Base-by-base conservation (phyloP, 805 yeast genomes). In the Hanseniaspora taiwanica region DNA sequence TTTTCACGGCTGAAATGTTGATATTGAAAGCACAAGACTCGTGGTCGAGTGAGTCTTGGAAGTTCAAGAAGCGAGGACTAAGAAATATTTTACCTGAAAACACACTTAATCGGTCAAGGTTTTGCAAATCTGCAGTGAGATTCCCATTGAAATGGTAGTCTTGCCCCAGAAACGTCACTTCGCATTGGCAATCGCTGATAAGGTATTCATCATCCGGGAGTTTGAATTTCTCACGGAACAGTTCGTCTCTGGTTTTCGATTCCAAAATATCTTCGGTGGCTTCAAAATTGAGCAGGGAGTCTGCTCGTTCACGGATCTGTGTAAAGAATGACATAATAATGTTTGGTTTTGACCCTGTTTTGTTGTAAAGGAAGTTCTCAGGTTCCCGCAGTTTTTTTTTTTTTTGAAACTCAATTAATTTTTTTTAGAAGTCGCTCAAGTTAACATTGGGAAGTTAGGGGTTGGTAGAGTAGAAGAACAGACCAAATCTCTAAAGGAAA, bases 1-100 rank as follows among this genome's bases (percentile, higher is more conserved):
- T 78, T 52, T 81, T 77, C 29, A 91, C 63, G 1, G 94, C 74
- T 1, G 87, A 74, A 33, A 91, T 60, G 45, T 89, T 91, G 21
- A 89, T 49, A 3, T 69, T 69, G 52, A 89, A 72, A 5, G 74
- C 69, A 54, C 91, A 81, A 35, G 76, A 71, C 41, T 75, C 68
- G 36, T 69, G 68, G 50, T 85, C 93, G 49, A 74, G 76, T 6
- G 73, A 69, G 49, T 83, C 85, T 44, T 74, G 68, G 53, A 87
- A 89, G 18, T 82, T 73, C 27, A 91, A 55, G 53, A 76, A 91
- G 47, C 80, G 82, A 41, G 75, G 75, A 1, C 94, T 81, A 35
- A 91, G 57, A 48, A 65, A 78, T n/a, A 87, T 49, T 60, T 68
- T 62, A 50, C 98, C 82, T 40, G 81, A 60, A 65, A 66, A 60